phyloP scores from a whole-genome alignment of 805 yeast genomes.

The Nakazawaea molendinolei region DNA sequence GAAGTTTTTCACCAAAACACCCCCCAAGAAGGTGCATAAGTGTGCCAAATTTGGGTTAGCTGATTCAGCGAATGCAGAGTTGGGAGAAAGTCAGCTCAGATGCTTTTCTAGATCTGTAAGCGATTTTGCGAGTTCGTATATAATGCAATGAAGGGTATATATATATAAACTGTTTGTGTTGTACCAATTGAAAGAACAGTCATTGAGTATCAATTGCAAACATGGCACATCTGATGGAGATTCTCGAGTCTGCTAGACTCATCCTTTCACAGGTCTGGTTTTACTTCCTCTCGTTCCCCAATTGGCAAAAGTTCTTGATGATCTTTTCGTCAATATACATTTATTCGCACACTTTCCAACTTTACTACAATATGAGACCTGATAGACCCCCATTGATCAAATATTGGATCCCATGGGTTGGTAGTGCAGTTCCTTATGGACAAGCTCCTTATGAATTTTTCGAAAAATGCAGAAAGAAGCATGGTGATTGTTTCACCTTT shows the following conservation, averaged over 20 bases:
- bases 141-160: too few relatives aligned
- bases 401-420: conserved; percentile 94
- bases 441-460: conserved; percentile 91
- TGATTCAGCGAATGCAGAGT: not conserved
- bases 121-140: too few relatives aligned
- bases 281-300: conserved; percentile 16
- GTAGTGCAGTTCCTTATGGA: conserved; percentile 85
- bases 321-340: conserved; percentile 47
- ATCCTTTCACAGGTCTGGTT: too few relatives aligned
- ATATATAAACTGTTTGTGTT: too few relatives aligned
- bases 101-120: not conserved
- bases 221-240: too few relatives aligned
- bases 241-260: too few relatives aligned
- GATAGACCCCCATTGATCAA: conserved; percentile 89
- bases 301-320: conserved; percentile 23
- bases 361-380: conserved; percentile 57
- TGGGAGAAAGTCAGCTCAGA: not conserved
- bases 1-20: too few relatives aligned
- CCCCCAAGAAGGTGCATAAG: too few relatives aligned
- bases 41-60: conserved; percentile 1
- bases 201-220: conserved; percentile 1
- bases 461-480: conserved; percentile 63
- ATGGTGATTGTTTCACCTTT: conserved; percentile 93
- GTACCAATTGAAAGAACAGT: too few relatives aligned
- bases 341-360: conserved; percentile 61